Conservation (phyloP, 164 flowering plant species). For the Euptelea pleiosperma region DNA sequence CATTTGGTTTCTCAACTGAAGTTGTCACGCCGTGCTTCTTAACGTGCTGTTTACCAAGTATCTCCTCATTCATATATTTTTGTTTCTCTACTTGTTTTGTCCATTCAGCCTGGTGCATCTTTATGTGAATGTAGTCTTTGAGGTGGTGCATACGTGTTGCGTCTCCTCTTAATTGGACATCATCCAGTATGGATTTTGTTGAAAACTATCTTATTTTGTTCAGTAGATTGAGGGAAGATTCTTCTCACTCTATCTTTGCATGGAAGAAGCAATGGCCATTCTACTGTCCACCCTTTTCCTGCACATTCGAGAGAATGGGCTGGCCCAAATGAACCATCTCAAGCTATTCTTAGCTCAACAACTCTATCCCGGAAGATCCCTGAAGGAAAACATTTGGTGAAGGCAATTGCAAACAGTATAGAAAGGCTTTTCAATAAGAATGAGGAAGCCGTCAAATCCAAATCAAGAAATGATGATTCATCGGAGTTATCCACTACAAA, state of each 20-base stretch:
- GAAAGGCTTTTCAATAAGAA: slow-evolving; percentile 58
- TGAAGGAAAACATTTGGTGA: slow-evolving; percentile 53
- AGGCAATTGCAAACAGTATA: slow-evolving; percentile 41
- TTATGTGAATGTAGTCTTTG: no score
- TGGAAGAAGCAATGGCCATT: slow-evolving; percentile 37
- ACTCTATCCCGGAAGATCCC: slow-evolving; percentile 26
- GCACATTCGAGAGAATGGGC: slow-evolving; percentile 25
- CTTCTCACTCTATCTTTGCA: slow-evolving; percentile 57
- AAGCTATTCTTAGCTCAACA: slow-evolving; percentile 18
- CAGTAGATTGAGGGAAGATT: slow-evolving; percentile 56
- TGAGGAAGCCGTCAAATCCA: slow-evolving; percentile 25
- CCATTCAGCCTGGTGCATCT: no score
- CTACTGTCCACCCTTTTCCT: slow-evolving; percentile 6
- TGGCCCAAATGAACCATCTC: slow-evolving; percentile 16
- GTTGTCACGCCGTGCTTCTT: neutral
- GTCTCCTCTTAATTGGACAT: no score
- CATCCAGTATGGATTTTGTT: neutral
- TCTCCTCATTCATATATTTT: no score
- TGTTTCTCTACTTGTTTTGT: no score
- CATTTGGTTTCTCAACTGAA: no score
- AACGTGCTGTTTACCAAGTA: neutral
- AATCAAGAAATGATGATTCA: slow-evolving; percentile 34
- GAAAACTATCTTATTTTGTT: neutral
- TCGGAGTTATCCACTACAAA: slow-evolving; percentile 35
- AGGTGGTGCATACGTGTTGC: no score